These are phyloP conservation scores for Pulveroboletus ravenelii DNA, from an alignment of 768 basidiomycete genomes.

Conservation along the genomic window DNA sequence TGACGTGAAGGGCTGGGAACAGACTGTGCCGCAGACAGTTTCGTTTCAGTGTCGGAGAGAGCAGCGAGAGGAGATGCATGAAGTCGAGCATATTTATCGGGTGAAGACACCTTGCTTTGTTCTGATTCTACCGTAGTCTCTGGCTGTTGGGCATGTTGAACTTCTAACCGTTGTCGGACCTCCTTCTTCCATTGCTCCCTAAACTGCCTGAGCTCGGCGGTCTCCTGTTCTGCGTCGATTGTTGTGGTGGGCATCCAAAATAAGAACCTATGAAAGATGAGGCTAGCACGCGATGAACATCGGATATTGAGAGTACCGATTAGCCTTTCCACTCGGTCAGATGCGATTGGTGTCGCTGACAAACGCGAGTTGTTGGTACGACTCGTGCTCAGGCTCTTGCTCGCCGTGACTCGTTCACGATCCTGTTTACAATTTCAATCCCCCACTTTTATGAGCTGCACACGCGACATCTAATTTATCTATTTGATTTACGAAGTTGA, in stretches of 20 bases:
- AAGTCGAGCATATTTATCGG: slow-evolving; percentile 8
- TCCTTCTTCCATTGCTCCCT: slow-evolving; percentile 72
- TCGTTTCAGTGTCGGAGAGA: slow-evolving; percentile 3
- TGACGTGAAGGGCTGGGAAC: slow-evolving; percentile 13
- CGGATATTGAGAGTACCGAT: neutral
- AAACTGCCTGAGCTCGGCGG: slow-evolving; percentile 63
- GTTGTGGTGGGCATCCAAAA: neutral
- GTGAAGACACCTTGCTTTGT: neutral
- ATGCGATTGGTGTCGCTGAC: slow-evolving; percentile 3
- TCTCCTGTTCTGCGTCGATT: slow-evolving; percentile 35
- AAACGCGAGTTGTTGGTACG: slow-evolving; percentile 4
- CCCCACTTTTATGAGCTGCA: too few species aligned
- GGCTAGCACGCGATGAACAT: neutral
- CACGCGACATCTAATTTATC: too few species aligned
- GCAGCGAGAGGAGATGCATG: neutral
- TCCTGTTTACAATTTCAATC: too few species aligned
- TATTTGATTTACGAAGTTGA: too few species aligned
- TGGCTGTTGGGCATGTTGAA: slow-evolving; percentile 9
- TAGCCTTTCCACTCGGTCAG: neutral
- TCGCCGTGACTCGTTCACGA: too few species aligned
- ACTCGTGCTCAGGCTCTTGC: too few species aligned
- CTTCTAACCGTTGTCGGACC: slow-evolving; percentile 36
- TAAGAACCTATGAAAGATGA: neutral
- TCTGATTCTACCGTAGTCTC: neutral
- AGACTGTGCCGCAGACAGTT: slow-evolving; percentile 6